phyloP scores from a whole-genome alignment of 768 basidiomycete species.

The Leccinum disarticulatum region DNA sequence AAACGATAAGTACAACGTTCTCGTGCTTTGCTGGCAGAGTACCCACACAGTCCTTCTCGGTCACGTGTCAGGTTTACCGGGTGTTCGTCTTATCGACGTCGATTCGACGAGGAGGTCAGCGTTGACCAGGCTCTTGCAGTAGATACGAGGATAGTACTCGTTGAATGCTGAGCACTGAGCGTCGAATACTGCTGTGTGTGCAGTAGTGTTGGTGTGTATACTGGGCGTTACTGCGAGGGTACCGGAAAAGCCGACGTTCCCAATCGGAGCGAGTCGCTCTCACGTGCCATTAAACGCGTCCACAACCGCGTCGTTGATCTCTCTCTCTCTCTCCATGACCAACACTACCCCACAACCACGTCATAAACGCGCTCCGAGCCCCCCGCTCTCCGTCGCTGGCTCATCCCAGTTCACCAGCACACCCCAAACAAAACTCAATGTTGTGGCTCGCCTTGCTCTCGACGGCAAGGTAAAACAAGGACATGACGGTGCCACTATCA shows the following conservation, averaged over 20 bases:
- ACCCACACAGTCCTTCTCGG: slow-evolving; percentile 21
- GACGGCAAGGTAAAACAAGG: slow-evolving; percentile 71
- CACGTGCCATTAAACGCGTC: slow-evolving; percentile 24
- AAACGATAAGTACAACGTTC: neutral
- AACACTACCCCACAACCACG: slow-evolving; percentile 24
- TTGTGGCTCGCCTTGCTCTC: slow-evolving; percentile 72
- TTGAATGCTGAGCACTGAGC: neutral
- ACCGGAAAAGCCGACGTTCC: neutral
- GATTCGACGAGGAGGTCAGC: neutral
- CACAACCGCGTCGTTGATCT: neutral
- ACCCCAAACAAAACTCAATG: slow-evolving; percentile 53
- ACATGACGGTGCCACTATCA: slow-evolving; percentile 64
- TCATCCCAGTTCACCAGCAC: slow-evolving; percentile 48
- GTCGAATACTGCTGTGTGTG: neutral
- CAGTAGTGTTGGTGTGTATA: neutral
- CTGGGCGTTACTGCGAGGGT: neutral
- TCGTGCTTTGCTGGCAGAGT: neutral
- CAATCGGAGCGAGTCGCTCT: slow-evolving; percentile 6
- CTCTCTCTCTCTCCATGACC: neutral
- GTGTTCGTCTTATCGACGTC: neutral
- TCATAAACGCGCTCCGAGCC: slow-evolving; percentile 32
- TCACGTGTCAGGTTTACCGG: slow-evolving; percentile 17
- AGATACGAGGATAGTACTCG: neutral
- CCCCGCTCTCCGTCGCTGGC: slow-evolving; percentile 30
- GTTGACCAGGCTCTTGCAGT: neutral